Evolutionary conservation across 2,329 filamentous ascomycete species (phyloP).

Genomic region (Trichoderma sp.): DNA sequence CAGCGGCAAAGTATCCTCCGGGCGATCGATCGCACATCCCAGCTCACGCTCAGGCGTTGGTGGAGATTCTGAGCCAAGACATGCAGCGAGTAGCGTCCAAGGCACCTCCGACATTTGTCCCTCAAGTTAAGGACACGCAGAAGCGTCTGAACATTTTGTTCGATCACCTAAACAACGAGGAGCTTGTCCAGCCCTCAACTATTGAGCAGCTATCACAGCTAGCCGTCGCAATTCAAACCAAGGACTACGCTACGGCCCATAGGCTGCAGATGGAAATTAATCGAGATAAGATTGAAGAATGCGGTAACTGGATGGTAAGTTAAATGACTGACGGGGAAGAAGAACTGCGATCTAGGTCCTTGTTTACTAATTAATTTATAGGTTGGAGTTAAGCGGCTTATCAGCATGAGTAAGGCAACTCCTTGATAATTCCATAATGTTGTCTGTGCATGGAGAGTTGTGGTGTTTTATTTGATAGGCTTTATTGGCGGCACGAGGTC

Average conservation of each 20-base stretch:
- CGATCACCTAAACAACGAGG: conserved; percentile 94
- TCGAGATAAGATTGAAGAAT: conserved; percentile 73
- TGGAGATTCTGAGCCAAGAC: conserved; percentile 75
- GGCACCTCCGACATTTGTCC: conserved; percentile 80
- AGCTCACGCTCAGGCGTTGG: conserved; percentile 68
- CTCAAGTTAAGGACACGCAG: conserved; percentile 89
- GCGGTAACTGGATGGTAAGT: conserved; percentile 83
- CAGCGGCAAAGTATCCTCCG: conserved; percentile 67
- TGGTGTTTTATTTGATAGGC: conserved; percentile 23
- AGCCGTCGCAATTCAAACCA: conserved; percentile 62
- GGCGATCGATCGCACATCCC: conserved; percentile 92
- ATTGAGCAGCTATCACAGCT: conserved; percentile 64
- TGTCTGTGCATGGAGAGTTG: conserved; percentile 11
- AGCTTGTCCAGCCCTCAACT: conserved; percentile 78
- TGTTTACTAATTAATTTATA: conserved; percentile 43
- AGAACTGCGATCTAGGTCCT: too few species aligned
- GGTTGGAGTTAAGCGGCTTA: conserved; percentile 73
- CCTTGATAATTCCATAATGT: conserved; percentile 41
- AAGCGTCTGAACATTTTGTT: conserved; percentile 92
- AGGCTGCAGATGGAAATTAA: conserved; percentile 72
- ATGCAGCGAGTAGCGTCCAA: conserved; percentile 85
- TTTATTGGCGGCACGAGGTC: conserved; percentile 24
- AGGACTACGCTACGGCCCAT: conserved; percentile 66
- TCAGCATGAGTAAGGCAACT: conserved; percentile 76
- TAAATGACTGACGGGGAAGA: background rate